A percentile compares a stretch with the other conserved stretches of the same genome.
phyloP scores from a whole-genome alignment of 495 filamentous ascomycete genomes.

The Ramalina intermedia region DNA sequence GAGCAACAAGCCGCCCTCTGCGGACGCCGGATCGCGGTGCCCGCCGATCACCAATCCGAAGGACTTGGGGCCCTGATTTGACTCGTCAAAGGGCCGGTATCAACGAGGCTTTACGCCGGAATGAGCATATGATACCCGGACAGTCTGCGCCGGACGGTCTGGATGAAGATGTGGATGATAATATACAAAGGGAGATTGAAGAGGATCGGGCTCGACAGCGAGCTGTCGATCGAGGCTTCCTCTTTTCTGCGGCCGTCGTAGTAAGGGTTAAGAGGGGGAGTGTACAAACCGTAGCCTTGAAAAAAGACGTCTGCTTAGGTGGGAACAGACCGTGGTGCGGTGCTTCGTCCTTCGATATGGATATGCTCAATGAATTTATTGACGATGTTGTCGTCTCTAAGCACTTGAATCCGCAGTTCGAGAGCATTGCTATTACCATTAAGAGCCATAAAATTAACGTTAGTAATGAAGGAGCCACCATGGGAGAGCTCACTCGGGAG shows the following conservation, averaged over 20 bases:
- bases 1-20: too few species aligned
- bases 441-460: not conserved
- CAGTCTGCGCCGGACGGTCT: not conserved
- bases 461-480: not conserved
- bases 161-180: not conserved
- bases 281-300: too few species aligned
- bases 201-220: too few species aligned
- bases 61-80: too few species aligned
- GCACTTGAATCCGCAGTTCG: not conserved
- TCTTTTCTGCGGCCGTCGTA: not conserved
- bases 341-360: too few species aligned
- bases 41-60: too few species aligned
- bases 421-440: not conserved
- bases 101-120: too few species aligned
- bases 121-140: not conserved
- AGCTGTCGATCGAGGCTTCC: not conserved
- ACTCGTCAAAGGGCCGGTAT: too few species aligned
- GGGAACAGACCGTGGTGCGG: too few species aligned
- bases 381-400: not conserved
- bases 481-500: not conserved
- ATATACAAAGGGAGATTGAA: not conserved
- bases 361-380: too few species aligned
- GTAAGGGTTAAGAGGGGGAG: not conserved
- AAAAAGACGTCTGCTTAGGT: not conserved
- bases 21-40: too few species aligned